Evolutionary conservation across 768 basidiomycete genomes (phyloP), one percentile per base, ranked within the genome.

Genomic region (Chlorophyllum brunneum): DNA sequence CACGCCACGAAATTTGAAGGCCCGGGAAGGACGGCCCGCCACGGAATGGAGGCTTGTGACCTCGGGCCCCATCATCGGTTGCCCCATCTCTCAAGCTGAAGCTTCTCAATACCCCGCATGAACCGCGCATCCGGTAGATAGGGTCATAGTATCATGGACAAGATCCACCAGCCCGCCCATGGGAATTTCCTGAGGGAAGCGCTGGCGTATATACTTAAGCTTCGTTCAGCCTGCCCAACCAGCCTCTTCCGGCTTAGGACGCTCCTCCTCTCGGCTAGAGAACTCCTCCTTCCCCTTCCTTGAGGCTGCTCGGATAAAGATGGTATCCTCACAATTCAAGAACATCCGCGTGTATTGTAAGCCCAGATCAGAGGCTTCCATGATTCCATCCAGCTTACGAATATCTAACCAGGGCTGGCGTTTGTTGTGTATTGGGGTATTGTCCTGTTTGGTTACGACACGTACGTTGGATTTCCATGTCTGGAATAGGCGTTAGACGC

Each of bases 381-480:
- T n/a, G n/a, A n/a, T n/a, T n/a, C n/a, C n/a, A n/a, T n/a, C n/a
- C n/a, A n/a, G n/a, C n/a, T n/a, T n/a, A n/a, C n/a, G n/a, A n/a
- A n/a, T n/a, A n/a, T 8, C 44, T 44, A 33, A 6, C 34, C 56
- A 88, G 86, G 83, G 78, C 67, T 88, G 59, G 86, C 86, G 1
- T 84, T 88, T 61, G 69, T 85, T 54, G 82, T 75, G 0, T 89
- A 88, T 65, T 86, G 83, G 83, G 88, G 88, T 0, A 88, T 88
- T 54, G 69, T 90, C n/a, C 71, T 90, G 15, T 92, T 92, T 61
- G 89, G 89, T 59, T 91, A 89, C 59, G 87, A 88, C 63, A 82
- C 83, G 80, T 84, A 61, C 52, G 79, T 74, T n/a, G 34, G 33
- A 16, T 39, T 48, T 7, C 42, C 37, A 36, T 23, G 47, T 42